Evolutionary conservation across 805 yeast genomes (phyloP), one percentile per base, ranked within the genome.

Genomic region (Nakazawaea laoshanensis): DNA sequence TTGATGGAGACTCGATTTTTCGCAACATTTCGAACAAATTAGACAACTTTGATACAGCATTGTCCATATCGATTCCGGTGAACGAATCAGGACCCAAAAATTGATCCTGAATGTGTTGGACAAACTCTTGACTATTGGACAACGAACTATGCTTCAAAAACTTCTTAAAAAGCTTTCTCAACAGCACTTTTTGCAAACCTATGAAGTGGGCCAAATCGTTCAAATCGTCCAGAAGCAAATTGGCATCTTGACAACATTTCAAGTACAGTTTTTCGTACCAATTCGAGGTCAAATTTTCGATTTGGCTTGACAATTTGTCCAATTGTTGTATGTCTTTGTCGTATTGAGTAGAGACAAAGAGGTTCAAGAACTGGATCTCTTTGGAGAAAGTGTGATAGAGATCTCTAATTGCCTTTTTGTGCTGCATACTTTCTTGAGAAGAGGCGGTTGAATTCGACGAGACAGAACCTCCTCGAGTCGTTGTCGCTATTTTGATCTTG

Each of bases 151-250:
- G 62, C 46, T 72, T 72, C 29, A 60, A 30, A 39, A 70, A 79
- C 50, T 85, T 84, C 57, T 85, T 84, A 46, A 84, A 61, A 31
- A 84, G 65, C 55, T 84, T 84, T 40, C 77, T 65, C 30, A 81
- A 63, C 5, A 76, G 94, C 3, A 85, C 75, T 46, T 77, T 76
- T 48, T 84, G 95, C 6, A 83, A 67, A 15, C 77, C 57, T 11
- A 82, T 70, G 48, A 79, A 84, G 40, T 85, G 64, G n/a, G 83
- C 66, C 29, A 84, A 57, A 40, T 77, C 70, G 45, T 78, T 83
- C 18, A 81, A 57, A 29, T 73, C 77, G 12, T 46, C 57, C 36
- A 67, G 69, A 27, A 64, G 66, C 40, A 42, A 57, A 30, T 47
- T 62, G 48, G 58, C 62, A 47, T 60, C 74, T 32, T 45, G 47